Percentiles rank a stretch among this genome's conserved stretches.
Evolutionary conservation across 371 early-diverging fungal genomes (phyloP).

Genomic region (Lichtheimia corymbifera): DNA sequence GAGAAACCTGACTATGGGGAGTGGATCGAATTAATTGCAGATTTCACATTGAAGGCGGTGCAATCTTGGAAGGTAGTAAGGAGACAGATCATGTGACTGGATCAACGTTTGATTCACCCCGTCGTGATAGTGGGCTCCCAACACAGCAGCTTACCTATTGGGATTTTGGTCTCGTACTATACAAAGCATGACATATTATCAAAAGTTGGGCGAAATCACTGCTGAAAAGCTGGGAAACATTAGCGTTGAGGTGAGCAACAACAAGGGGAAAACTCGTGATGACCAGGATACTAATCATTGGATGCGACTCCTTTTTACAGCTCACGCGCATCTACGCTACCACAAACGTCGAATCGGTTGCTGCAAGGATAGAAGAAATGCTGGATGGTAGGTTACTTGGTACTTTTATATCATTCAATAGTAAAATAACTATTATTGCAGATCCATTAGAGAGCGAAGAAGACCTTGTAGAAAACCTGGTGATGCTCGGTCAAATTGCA

Average conservation of each 20-base stretch:
- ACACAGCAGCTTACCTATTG: constrained; percentile 76
- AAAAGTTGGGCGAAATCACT: constrained; percentile 34
- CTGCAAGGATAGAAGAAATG: constrained; percentile 60
- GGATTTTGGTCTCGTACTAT: constrained; percentile 85
- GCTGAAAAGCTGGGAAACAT: constrained; percentile 48
- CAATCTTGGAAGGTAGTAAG: constrained; percentile 68
- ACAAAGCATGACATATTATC: constrained; percentile 61
- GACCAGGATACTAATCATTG: background rate
- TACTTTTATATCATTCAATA: background rate
- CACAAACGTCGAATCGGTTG: constrained; percentile 59
- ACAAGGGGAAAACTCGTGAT: background rate
- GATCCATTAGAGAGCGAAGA: constrained; percentile 82
- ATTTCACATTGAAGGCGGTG: constrained; percentile 77
- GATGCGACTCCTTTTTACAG: constrained; percentile 15
- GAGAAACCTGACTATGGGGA: constrained; percentile 68
- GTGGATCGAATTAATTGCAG: constrained; percentile 73
- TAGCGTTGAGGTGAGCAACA: constrained; percentile 26
- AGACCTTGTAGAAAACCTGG: constrained; percentile 63
- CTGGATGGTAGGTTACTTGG: constrained; percentile 50
- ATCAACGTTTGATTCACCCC: background rate
- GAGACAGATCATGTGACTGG: no score
- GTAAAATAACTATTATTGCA: constrained; percentile 8
- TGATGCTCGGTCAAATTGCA: constrained; percentile 72
- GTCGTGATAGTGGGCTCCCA: constrained; percentile 65
- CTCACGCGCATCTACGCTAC: constrained; percentile 54